Evolutionary conservation across 179 eudicot species (phyloP).

Genomic region (Nepenthes alata): DNA sequence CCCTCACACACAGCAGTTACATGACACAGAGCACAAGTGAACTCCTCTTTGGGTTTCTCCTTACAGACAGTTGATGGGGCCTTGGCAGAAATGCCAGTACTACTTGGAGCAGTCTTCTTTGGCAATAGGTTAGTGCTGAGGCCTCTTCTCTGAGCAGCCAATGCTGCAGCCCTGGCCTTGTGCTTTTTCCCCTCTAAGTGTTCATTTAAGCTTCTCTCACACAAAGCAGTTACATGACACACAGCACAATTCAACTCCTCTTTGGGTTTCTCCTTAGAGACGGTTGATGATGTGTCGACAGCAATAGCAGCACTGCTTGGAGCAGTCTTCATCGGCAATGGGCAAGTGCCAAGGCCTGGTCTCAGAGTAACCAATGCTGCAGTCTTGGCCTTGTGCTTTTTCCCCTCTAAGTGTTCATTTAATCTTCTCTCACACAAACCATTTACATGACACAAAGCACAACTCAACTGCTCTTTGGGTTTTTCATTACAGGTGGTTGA

Average conservation of each 20-base stretch:
- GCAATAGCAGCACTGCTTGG: slow-evolving; percentile 7
- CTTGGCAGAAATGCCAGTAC: slow-evolving; percentile 9
- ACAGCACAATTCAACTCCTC: slow-evolving; percentile 54
- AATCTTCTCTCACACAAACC: slow-evolving; percentile 20
- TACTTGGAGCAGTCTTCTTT: slow-evolving; percentile 8
- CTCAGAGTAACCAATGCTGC: neutral
- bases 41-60: no score
- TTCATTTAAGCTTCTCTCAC: slow-evolving; percentile 33
- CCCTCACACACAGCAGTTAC: no score
- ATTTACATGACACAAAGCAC: no score
- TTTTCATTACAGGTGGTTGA: no score
- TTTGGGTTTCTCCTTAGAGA: slow-evolving; percentile 16
- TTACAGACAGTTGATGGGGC: no score
- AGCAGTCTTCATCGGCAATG: no score
- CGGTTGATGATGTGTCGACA: neutral
- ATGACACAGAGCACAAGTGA: no score
- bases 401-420: neutral
- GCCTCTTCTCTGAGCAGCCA: slow-evolving; percentile 22
- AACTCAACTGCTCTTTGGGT: no score
- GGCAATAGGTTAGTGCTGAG: slow-evolving; percentile 28
- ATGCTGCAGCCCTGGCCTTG: slow-evolving; percentile 32
- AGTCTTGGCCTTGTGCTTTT: no score
- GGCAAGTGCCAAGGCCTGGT: slow-evolving; percentile 25
- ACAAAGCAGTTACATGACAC: slow-evolving; percentile 43
- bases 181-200: slow-evolving; percentile 59